These are phyloP conservation scores for Erythrophleum fordii DNA, from an alignment of 306 rosid genomes.

Conservation along the genomic window DNA sequence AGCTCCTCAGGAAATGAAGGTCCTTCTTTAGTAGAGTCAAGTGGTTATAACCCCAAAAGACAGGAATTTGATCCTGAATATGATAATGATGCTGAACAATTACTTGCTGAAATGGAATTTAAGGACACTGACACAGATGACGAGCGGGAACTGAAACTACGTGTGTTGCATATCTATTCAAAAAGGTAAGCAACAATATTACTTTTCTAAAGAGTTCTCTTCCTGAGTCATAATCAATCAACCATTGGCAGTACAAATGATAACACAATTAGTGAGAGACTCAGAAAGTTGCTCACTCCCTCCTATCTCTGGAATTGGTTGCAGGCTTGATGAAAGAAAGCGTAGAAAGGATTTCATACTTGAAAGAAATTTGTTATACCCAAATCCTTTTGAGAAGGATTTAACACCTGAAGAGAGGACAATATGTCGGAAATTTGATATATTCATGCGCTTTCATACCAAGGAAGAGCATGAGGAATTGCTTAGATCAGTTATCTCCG, in stretches of 20 bases:
- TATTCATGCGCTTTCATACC: constrained; percentile 87
- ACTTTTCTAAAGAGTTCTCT: constrained; percentile 8
- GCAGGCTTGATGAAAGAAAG: constrained; percentile 96
- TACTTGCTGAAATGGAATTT: constrained; percentile 96
- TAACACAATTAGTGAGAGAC: constrained; percentile 4
- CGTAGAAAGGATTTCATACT: constrained; percentile 88
- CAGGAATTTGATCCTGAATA: constrained; percentile 95
- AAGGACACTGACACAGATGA: constrained; percentile 86
- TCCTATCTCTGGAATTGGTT: constrained; percentile 35
- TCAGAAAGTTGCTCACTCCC: constrained; percentile 12
- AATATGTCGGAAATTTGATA: constrained; percentile 72
- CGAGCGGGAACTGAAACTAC: constrained; percentile 83
- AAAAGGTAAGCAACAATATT: constrained; percentile 64
- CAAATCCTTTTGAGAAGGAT: constrained; percentile 80
- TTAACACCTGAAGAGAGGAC: constrained; percentile 75
- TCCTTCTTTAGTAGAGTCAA: constrained; percentile 80
- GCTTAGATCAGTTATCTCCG: constrained; percentile 61
- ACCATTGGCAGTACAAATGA: constrained; percentile 18
- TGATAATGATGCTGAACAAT: constrained; percentile 92
- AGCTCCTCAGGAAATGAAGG: constrained; percentile 66
- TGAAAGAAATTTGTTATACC: constrained; percentile 78
- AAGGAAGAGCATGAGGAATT: constrained; percentile 88
- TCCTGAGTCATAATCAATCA: neutral
- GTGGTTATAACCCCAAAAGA: constrained; percentile 89
- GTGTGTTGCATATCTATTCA: constrained; percentile 74